Evolutionary conservation across 1,284 basidiomycete genomes (phyloP).

Genomic region (Pisolithus thermaeus): DNA sequence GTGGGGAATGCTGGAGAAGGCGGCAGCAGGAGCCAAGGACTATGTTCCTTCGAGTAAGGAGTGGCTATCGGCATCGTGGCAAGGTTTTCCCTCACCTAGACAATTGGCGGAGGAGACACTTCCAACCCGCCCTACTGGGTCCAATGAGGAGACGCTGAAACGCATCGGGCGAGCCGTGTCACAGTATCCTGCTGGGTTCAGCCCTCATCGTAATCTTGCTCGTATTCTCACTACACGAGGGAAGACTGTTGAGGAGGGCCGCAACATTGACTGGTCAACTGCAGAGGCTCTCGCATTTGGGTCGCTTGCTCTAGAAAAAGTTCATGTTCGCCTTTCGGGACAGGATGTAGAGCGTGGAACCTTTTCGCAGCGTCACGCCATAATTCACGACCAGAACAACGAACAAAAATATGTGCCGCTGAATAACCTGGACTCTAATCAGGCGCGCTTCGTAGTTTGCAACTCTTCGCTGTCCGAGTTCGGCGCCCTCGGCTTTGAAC

Average conservation of each 20-base stretch:
- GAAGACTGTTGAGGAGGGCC: conserved; percentile 87
- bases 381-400: conserved; percentile 93
- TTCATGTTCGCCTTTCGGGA: conserved; percentile 93
- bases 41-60: conserved; percentile 92
- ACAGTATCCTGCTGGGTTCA: conserved; percentile 81
- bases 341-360: conserved; percentile 99
- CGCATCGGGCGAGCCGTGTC: conserved; percentile 86
- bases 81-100: conserved; percentile 96
- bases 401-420: conserved; percentile 89
- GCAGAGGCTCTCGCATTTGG: conserved; percentile 98
- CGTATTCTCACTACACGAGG: conserved; percentile 88
- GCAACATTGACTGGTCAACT: conserved; percentile 98
- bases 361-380: conserved; percentile 98
- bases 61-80: conserved; percentile 98
- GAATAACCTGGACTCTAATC: conserved; percentile 82
- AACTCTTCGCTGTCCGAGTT: conserved; percentile 98
- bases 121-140: conserved; percentile 84
- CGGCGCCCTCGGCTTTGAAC: conserved; percentile 94
- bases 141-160: conserved; percentile 74
- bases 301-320: conserved; percentile 86
- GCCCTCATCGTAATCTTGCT: conserved; percentile 88
- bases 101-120: conserved; percentile 91
- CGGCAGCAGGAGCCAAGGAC: conserved; percentile 85
- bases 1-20: conserved; percentile 97
- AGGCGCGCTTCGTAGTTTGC: conserved; percentile 91